Evolutionary conservation across 2,329 filamentous ascomycete species (phyloP), one percentile per base, ranked within the genome.

Genomic region (Ilyonectria robusta): DNA sequence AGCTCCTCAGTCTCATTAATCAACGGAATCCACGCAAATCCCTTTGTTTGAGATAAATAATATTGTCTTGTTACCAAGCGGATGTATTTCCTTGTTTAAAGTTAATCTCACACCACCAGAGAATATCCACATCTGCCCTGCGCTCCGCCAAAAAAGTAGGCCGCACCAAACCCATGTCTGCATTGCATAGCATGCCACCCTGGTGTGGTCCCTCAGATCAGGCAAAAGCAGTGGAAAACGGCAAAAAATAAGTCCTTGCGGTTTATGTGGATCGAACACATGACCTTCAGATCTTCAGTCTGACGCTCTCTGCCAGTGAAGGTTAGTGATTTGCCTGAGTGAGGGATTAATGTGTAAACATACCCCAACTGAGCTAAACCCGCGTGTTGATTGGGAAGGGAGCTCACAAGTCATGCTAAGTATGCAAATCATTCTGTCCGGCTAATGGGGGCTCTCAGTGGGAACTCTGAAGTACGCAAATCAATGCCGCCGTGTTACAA

Each of bases 351-450:
- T 59, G 33, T 48, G 67, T 68, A 64, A 73, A 74, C 73, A 71
- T 75, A 74, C 75, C 74, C 74, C 74, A 76, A 76, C 74, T 76
- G 74, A 76, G 74, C 74, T 76, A 76, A 76, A 76, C 74, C 74
- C 74, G 74, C 74, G 26, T 68, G 4, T 58, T 70, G 31, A 17
- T 67, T 70, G 21, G 4, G 9, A 19, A 0, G 11, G 0, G 1
- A 3, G 0, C 40, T 35, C 2, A 19, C 3, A 15, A 51, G 4
- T 21, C 8, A 10, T 5, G 11, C 6, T 23, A 55, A 55, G 40
- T 42, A 40, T 19, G 21, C 42, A 15, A 11, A 11, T 55, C 35
- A 56, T 26, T 26, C 26, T 26, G 6, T 26, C 26, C 37, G 10
- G 8, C 2, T 21, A 17, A 2, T 23, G 23, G 23, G 23, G 23